A percentile compares a stretch with the other conserved stretches of the same genome.
phyloP scores from a whole-genome alignment of 2,329 filamentous ascomycete species.

The Hawksworthiomyces lignivorus region DNA sequence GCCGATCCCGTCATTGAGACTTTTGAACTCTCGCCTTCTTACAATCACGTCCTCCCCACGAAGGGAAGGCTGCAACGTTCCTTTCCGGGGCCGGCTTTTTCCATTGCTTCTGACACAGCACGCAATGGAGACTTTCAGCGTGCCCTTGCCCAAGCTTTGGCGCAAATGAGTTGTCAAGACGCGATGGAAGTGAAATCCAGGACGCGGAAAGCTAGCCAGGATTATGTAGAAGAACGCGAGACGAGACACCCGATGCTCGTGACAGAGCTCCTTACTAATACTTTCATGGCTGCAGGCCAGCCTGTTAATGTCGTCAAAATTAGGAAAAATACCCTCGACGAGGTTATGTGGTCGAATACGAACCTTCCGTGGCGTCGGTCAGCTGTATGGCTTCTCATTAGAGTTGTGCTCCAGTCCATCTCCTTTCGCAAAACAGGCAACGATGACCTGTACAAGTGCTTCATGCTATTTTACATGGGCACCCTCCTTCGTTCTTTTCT shows the following conservation, averaged over 20 bases:
- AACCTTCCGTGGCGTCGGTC: constrained; percentile 13
- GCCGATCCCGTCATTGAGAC: constrained; percentile 21
- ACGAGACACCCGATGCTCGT: constrained; percentile 41
- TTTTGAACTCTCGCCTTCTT: constrained; percentile 27
- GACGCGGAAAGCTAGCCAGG: constrained; percentile 29
- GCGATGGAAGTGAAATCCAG: constrained; percentile 13
- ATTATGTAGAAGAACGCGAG: constrained; percentile 37
- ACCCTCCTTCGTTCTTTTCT: constrained; percentile 22
- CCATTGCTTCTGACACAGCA: constrained; percentile 15
- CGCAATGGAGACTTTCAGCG: constrained; percentile 14
- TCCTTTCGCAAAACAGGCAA: background rate
- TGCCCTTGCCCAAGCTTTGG: constrained; percentile 18
- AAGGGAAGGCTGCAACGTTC: constrained; percentile 22
- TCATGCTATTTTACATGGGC: constrained; percentile 40
- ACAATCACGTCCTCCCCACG: constrained; percentile 19
- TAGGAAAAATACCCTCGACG: constrained; percentile 47
- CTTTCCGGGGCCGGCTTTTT: constrained; percentile 21
- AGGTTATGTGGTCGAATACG: constrained; percentile 35
- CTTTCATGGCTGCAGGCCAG: constrained; percentile 32
- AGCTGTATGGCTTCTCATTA: constrained; percentile 12
- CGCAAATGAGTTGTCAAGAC: constrained; percentile 22
- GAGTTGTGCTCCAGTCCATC: constrained; percentile 10
- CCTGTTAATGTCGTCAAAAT: constrained; percentile 23
- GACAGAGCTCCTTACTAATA: constrained; percentile 35
- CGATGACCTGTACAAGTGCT: constrained; percentile 37